A percentile compares a stretch with the other conserved stretches of the same genome.
Evolutionary conservation across 371 early-diverging fungal species (phyloP).

Genomic region (Capillidium rhysosporum): DNA sequence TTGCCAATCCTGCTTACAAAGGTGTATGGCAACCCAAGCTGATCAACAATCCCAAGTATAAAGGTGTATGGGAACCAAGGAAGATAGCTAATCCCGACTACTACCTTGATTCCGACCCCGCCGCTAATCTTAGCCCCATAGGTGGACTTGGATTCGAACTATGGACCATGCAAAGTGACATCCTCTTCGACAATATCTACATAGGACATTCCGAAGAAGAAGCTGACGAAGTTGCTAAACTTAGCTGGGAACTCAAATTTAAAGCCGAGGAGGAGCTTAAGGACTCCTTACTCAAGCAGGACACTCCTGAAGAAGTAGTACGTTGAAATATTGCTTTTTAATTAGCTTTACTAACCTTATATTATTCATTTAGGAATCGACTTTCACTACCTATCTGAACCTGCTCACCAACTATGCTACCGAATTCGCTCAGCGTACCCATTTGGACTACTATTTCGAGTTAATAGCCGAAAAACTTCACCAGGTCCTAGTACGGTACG

Average conservation of each 20-base stretch:
- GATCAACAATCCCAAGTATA: constrained; percentile 88
- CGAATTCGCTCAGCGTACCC: too few species aligned
- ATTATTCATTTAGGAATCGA: too few species aligned
- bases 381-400: too few species aligned
- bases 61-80: constrained; percentile 83
- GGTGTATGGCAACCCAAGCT: constrained; percentile 62
- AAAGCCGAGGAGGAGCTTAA: too few species aligned
- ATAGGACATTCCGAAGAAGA: constrained; percentile 45
- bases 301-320: too few species aligned
- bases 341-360: too few species aligned
- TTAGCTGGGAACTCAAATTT: constrained; percentile 40
- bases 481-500: too few species aligned
- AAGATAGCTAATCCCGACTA: constrained; percentile 80
- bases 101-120: constrained; percentile 37
- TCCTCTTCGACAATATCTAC: constrained; percentile 87
- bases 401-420: too few species aligned
- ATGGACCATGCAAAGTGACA: constrained; percentile 90
- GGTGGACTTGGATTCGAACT: constrained; percentile 82
- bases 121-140: constrained; percentile 35
- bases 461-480: too few species aligned
- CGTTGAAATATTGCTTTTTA: too few species aligned
- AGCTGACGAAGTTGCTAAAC: constrained; percentile 27
- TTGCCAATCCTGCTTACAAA: constrained; percentile 77
- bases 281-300: too few species aligned
- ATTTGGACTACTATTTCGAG: too few species aligned